Evolutionary conservation across 768 basidiomycete genomes (phyloP), one percentile per base, ranked within the genome.

Genomic region (Cyclocybe aegerita): DNA sequence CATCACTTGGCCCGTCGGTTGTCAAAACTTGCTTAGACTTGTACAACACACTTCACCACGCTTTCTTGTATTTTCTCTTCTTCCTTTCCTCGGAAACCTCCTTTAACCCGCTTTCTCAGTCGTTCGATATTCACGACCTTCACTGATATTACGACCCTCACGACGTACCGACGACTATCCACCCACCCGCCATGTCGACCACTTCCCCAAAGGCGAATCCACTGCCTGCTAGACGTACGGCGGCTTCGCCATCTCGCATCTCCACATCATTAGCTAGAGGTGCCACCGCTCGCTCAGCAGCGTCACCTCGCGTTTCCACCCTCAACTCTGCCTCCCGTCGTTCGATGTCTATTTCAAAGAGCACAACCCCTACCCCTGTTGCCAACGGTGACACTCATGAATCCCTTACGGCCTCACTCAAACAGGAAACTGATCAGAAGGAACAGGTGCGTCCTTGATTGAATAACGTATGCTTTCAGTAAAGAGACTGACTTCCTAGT

Each of bases 341-440:
- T 39, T 78, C 84, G 5, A 23, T 23, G 29, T 66, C 76, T 12
- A 76, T 81, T 16, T 41, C 77, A 33, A 59, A 61, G 41, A 85
- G 80, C 65, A 63, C 71, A 30, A 60, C 79, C 7, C 66, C 80
- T 12, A 58, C 69, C 16, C 58, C 73, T 9, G 62, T 64, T 17
- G 53, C 62, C 31, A 69, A 71, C 58, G 72, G 70, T 46, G 85
- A 86, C 47, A 70, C 75, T 7, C 71, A 74, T 41, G 85, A 88
- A 46, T 67, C 75, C 23, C 73, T 90, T 32, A 70, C 79, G 9
- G 78, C 78, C 32, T 81, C 83, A 30, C 74, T 91, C 53, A 88
- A 83, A 66, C 77, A 82, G 43, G 90, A 92, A 66, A 88, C 85
- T 10, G 88, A 91, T 56, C 78, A 85, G 60, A 92, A 88, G 68